Evolutionary conservation across 108 stramenopile species (phyloP), one percentile per base, ranked within the genome.

Genomic region (Skeletonema grethae): DNA sequence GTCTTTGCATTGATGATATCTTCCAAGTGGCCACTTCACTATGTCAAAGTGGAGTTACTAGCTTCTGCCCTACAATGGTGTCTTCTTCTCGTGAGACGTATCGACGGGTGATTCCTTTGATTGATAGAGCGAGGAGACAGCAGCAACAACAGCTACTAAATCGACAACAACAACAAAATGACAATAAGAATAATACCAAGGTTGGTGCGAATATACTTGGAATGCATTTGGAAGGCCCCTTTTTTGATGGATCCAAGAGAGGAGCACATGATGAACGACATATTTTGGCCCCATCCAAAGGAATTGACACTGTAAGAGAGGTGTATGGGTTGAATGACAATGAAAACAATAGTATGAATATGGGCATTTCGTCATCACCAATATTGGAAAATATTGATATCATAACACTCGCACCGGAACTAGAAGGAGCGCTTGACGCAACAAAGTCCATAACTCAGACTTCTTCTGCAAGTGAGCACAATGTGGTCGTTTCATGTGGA

Each of bases 141-240:
- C 34, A 68, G 24, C 32, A 36, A 31, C 53, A 30, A 18, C 31
- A 10, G 11, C 45, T 31, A 22, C 58, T 53, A n/a, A n/a, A n/a
- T n/a, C n/a, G n/a, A n/a, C n/a, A n/a, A n/a, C n/a, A n/a, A n/a
- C 43, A 36, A 45, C 65, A 57, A 11, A 7, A 0, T 12, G 28
- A 39, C 16, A 75, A 34, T 7, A 75, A 39, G 11, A 75, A 34
- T 7, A 75, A 45, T 13, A 31, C 13, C 41, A 63, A 48, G 13
- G 39, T 16, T 35, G 57, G 78, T 9, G 80, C 82, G 10, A 74
- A 7, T 11, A 70, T 85, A 24, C 50, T 87, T 10, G 87, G 87
- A 2, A 66, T 83, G 71, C 87, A 87, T 67, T 64, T 87, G 3
- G 86, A 85, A 67, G 87, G 87, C 16, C 87, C 87, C 13, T 84